Evolutionary conservation across 805 yeast species (phyloP).

Genomic region (Candida schatavii): DNA sequence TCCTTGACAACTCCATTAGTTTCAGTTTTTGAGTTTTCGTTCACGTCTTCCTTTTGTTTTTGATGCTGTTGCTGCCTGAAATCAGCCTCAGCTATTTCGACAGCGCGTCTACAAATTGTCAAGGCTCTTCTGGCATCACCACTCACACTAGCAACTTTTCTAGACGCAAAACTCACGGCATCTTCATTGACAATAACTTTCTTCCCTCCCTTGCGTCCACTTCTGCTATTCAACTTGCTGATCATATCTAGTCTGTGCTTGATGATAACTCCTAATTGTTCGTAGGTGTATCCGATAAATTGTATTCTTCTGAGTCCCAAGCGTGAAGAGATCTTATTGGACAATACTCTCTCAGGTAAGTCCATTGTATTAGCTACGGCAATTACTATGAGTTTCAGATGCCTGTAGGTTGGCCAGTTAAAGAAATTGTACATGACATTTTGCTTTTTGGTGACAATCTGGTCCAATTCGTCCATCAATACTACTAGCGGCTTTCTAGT

Average conservation of each 20-base stretch:
- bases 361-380: slow-evolving; percentile 99
- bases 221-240: slow-evolving; percentile 30
- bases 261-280: slow-evolving; percentile 74
- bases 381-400: slow-evolving; percentile 78
- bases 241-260: slow-evolving; percentile 58
- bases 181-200: slow-evolving; percentile 54
- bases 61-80: slow-evolving; percentile 28
- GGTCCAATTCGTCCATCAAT: slow-evolving; percentile 90
- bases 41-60: slow-evolving; percentile 6
- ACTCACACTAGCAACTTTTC: slow-evolving; percentile 93
- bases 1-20: slow-evolving; percentile 11
- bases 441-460: slow-evolving; percentile 77
- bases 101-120: slow-evolving; percentile 83
- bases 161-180: slow-evolving; percentile 87
- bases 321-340: slow-evolving; percentile 88
- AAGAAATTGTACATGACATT: slow-evolving; percentile 91
- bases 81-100: slow-evolving; percentile 78
- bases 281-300: slow-evolving; percentile 84
- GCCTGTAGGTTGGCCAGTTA: slow-evolving; percentile 90
- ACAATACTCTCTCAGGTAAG: slow-evolving; percentile 81
- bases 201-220: slow-evolving; percentile 17
- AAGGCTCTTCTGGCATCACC: slow-evolving; percentile 97
- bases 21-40: not conserved
- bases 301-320: slow-evolving; percentile 83
- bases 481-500: slow-evolving; percentile 61